Evolutionary conservation across 202 grass and related monocot species (phyloP), one percentile per base, ranked within the genome.

Genomic region (Tripidium arundinaceum): DNA sequence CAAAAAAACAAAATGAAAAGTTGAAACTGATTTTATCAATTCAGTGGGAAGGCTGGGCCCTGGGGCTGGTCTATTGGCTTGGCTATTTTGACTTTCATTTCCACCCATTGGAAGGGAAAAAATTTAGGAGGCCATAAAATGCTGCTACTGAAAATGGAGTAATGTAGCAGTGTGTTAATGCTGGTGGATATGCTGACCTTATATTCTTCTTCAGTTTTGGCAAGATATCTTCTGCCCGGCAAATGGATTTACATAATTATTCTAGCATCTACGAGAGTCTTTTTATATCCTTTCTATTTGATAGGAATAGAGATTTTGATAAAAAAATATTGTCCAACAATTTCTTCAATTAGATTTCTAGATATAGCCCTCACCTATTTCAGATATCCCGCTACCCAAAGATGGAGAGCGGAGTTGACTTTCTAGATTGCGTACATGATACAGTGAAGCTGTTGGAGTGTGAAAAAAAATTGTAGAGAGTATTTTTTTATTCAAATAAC

Each of bases 61-160:
- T n/a, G n/a, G n/a, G n/a, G n/a, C n/a, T n/a, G n/a, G n/a, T n/a
- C n/a, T n/a, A n/a, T n/a, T n/a, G n/a, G n/a, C n/a, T n/a, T 65
- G 29, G 7, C 60, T 31, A 29, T 27, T 62, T 28, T 42, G 65
- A 19, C 13, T 19, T n/a, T 11, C 18, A 13, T 2, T 28, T 19
- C 10, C 3, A 8, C 0, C 36, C 1, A 0, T 18, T 45, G 37
- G 13, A 70, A 47, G 43, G 57, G 33, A 61, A 27, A 58, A 66
- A 36, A 45, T 66, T 57, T 57, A 8, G 65, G 66, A 79, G 46
- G 59, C 7, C 33, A 43, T 85, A 41, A 72, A 55, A 34, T 66
- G 59, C 0, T 26, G 46, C n/a, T 36, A 0, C 2, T 73, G 45
- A 1, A 36, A 79, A 9, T 2, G 42, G 21, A 26, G n/a, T 14